Conservation (phyloP, 164 flowering plant species). For the Stephania cephalantha region DNA sequence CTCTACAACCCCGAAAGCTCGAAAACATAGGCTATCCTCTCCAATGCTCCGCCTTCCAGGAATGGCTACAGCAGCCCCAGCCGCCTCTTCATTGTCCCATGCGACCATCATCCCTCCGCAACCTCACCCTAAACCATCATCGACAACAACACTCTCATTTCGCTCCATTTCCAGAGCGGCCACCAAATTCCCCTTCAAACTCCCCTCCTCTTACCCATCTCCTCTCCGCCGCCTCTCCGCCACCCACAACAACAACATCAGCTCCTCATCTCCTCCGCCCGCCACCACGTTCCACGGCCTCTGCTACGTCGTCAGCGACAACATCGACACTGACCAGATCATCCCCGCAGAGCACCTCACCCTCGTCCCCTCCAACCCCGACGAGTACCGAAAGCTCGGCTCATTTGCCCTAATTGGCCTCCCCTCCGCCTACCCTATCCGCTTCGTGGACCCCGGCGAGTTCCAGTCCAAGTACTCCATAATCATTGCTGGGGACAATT, state of each 20-base stretch:
- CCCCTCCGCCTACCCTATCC: constrained; percentile 53
- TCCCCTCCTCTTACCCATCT: constrained; percentile 15
- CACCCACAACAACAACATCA: constrained; percentile 7
- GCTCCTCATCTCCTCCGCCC: constrained; percentile 12
- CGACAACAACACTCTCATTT: background rate
- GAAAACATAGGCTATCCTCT: too few species aligned
- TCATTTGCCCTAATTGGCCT: constrained; percentile 79
- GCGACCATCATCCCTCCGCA: background rate
- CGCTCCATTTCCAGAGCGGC: constrained; percentile 13
- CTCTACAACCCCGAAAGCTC: too few species aligned
- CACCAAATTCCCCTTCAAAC: constrained; percentile 20
- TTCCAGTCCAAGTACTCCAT: constrained; percentile 53
- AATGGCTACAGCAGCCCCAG: constrained; percentile 1
- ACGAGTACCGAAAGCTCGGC: constrained; percentile 87
- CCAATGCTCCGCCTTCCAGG: background rate
- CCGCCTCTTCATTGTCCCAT: background rate
- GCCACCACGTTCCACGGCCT: constrained; percentile 66
- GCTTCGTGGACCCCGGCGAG: constrained; percentile 59
- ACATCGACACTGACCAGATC: constrained; percentile 97
- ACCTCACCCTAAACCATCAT: background rate
- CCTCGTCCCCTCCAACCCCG: constrained; percentile 89
- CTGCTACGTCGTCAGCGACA: constrained; percentile 88
- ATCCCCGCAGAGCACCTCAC: constrained; percentile 97
- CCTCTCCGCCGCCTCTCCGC: constrained; percentile 15
- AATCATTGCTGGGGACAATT: constrained; percentile 76